Conservation (phyloP, 2,329 filamentous ascomycete genomes). For the Cladosporium sp. region DNA sequence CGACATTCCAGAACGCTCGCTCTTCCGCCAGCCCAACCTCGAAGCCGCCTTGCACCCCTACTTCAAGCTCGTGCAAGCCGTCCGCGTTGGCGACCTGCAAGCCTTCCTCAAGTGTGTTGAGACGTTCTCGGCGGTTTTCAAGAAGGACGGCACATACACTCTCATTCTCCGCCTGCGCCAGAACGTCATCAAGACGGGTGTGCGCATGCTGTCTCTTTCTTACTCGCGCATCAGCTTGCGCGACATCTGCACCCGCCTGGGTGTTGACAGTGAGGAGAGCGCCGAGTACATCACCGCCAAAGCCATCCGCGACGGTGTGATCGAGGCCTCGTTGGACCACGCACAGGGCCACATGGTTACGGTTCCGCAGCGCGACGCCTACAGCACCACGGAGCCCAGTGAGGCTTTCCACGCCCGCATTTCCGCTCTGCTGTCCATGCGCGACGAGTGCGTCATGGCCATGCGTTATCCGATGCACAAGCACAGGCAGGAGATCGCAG, state of each 20-base stretch:
- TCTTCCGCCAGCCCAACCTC: slow-evolving; percentile 84
- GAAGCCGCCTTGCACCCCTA: slow-evolving; percentile 89
- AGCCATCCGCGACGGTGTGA: slow-evolving; percentile 94
- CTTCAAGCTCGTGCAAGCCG: slow-evolving; percentile 87
- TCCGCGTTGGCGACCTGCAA: slow-evolving; percentile 92
- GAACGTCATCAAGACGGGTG: slow-evolving; percentile 99
- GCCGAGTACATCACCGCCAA: slow-evolving; percentile 99
- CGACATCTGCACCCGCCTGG: slow-evolving; percentile 93
- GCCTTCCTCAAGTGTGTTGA: slow-evolving; percentile 86
- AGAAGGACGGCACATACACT: slow-evolving; percentile 90
- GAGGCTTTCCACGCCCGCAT: slow-evolving; percentile 98
- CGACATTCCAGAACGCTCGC: slow-evolving; percentile 90
- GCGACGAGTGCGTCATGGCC: slow-evolving; percentile 98
- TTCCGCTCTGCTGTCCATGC: slow-evolving; percentile 79
- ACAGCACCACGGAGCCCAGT: slow-evolving; percentile 89
- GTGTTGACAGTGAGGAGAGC: slow-evolving; percentile 91
- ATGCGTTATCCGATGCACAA: slow-evolving; percentile 99
- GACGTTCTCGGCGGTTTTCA: slow-evolving; percentile 76
- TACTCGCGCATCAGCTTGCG: slow-evolving; percentile 96
- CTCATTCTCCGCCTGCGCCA: slow-evolving; percentile 90
- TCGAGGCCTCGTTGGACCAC: slow-evolving; percentile 89
- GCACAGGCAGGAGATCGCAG: slow-evolving; percentile 93
- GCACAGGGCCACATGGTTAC: slow-evolving; percentile 98
- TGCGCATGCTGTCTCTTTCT: slow-evolving; percentile 97
- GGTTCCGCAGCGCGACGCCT: slow-evolving; percentile 92